These are phyloP conservation scores for Acrasis kona DNA, from an alignment of 78 protist genomes.

Conservation along the genomic window DNA sequence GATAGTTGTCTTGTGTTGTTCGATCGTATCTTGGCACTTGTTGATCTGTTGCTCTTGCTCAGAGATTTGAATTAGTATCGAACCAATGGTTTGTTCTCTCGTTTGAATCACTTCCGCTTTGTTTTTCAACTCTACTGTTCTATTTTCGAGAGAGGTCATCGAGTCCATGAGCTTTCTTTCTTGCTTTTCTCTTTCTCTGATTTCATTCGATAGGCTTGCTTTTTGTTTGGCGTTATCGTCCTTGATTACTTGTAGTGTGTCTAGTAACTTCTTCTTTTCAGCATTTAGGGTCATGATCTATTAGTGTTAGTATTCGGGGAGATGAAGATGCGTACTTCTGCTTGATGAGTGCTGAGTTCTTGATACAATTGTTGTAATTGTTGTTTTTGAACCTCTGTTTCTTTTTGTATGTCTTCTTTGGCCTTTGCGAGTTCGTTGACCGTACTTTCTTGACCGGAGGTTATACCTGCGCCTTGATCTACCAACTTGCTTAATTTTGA, in stretches of 20 bases:
- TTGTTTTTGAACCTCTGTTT: conserved; percentile 1
- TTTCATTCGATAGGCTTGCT: not conserved
- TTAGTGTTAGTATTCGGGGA: not conserved
- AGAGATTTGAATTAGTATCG: too few species aligned
- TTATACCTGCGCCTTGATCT: conserved; percentile 62
- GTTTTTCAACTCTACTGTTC: too few species aligned
- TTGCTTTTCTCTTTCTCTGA: conserved; percentile 21
- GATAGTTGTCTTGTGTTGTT: too few species aligned
- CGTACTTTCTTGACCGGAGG: conserved; percentile 58
- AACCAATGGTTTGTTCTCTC: too few species aligned
- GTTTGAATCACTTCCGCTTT: too few species aligned
- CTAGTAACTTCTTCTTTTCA: not conserved
- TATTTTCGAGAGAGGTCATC: too few species aligned
- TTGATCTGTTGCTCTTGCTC: too few species aligned
- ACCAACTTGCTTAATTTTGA: conserved; percentile 42
- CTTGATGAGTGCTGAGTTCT: not conserved
- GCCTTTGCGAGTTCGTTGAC: conserved; percentile 54
- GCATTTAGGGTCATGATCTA: conserved; percentile 21
- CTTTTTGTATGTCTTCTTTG: conserved; percentile 55
- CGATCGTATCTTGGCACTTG: too few species aligned
- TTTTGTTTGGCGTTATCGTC: conserved; percentile 8
- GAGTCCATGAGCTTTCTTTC: not conserved
- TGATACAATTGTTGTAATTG: conserved; percentile 23
- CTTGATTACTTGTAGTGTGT: not conserved
- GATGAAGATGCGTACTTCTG: not conserved